A percentile compares a stretch with the other conserved stretches of the same genome.
Evolutionary conservation across 129 eudicot species (phyloP).

Genomic region (Solidago caesia): DNA sequence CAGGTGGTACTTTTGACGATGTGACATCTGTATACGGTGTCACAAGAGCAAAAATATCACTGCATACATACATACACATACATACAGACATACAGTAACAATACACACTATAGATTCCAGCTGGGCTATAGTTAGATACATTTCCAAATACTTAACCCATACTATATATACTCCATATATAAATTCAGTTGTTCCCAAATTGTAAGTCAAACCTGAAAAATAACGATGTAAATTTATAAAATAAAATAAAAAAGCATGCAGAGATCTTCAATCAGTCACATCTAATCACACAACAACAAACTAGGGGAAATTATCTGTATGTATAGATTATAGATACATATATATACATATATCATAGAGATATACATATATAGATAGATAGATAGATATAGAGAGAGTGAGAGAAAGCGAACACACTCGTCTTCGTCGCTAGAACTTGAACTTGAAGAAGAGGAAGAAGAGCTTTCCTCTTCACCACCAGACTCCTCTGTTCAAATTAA

Average conservation of each 20-base stretch:
- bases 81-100: too few species aligned
- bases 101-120: too few species aligned
- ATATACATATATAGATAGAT: conserved; percentile 13
- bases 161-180: not conserved
- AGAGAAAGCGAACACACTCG: conserved; percentile 45
- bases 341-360: not conserved
- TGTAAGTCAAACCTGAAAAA: too few species aligned
- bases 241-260: conserved; percentile 36
- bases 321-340: not conserved
- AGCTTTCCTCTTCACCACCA: conserved; percentile 48
- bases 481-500: conserved; percentile 22
- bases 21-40: too few species aligned
- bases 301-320: conserved; percentile 14
- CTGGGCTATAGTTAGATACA: too few species aligned
- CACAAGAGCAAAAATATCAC: too few species aligned
- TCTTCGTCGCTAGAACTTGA: conserved; percentile 52
- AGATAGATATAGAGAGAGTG: conserved; percentile 14
- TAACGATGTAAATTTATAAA: conserved; percentile 1
- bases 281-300: conserved; percentile 4
- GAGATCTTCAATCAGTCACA: not conserved
- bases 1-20: too few species aligned
- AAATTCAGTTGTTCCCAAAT: too few species aligned
- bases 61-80: too few species aligned
- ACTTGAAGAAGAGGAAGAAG: conserved; percentile 20
- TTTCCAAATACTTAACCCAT: not conserved